These are phyloP conservation scores for Corrigiola litoralis DNA, from an alignment of 179 eudicot genomes.

Conservation along the genomic window DNA sequence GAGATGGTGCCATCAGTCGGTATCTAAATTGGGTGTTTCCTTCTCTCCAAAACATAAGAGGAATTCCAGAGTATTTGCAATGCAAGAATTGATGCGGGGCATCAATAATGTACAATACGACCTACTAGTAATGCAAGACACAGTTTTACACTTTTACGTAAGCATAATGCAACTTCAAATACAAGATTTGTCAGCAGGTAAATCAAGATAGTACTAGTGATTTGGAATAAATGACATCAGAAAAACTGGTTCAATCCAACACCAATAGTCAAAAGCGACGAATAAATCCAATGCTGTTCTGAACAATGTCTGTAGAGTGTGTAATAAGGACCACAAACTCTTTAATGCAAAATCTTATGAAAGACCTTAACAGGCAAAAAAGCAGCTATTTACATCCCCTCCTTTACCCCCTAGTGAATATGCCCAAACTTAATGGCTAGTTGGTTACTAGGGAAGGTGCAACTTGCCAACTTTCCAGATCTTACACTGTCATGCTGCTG, in stretches of 20 bases:
- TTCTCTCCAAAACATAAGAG: too few species aligned
- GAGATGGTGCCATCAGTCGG: too few species aligned
- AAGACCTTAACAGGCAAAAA: background rate
- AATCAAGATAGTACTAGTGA: too few species aligned
- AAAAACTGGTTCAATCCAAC: too few species aligned
- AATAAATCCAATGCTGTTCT: too few species aligned
- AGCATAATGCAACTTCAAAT: too few species aligned
- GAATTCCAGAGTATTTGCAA: background rate
- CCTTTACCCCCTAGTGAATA: slow-evolving; percentile 2
- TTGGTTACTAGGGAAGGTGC: background rate
- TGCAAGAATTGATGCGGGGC: background rate
- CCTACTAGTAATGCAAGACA: too few species aligned
- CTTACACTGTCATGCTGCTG: background rate
- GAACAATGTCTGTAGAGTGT: background rate
- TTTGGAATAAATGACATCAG: too few species aligned
- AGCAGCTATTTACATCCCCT: background rate
- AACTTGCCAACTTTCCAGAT: background rate
- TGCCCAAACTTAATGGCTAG: background rate
- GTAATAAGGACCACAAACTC: background rate
- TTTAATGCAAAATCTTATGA: background rate
- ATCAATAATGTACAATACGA: background rate
- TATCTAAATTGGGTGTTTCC: too few species aligned
- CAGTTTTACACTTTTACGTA: too few species aligned
- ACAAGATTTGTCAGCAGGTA: too few species aligned
- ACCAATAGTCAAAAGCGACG: too few species aligned